phyloP scores from a whole-genome alignment of 805 yeast genomes.

The Pachysolen tannophilus region DNA sequence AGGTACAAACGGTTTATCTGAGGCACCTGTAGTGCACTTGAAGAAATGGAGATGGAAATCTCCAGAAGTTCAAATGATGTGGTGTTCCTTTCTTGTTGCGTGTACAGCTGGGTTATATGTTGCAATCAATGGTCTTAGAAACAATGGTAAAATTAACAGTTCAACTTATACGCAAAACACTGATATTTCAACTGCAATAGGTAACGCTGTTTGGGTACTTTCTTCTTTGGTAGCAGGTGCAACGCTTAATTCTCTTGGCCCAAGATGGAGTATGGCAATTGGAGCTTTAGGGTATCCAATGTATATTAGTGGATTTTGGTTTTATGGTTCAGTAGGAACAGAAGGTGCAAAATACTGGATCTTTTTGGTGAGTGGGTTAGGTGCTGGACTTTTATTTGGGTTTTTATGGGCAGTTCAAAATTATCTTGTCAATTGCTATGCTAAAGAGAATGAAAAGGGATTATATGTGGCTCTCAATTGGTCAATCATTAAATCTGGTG shows the following conservation, averaged over 20 bases:
- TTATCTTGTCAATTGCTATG: constrained; percentile 12
- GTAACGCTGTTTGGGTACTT: constrained; percentile 9
- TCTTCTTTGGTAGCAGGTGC: constrained; percentile 7
- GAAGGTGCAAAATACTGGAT: constrained; percentile 7
- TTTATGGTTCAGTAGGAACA: constrained; percentile 10
- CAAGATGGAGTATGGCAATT: constrained; percentile 8
- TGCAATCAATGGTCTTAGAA: constrained; percentile 7
- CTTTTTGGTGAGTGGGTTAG: constrained; percentile 12
- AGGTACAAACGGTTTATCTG: neutral
- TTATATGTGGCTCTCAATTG: constrained; percentile 12
- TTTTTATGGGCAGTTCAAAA: constrained; percentile 13
- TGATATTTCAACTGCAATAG: constrained; percentile 5
- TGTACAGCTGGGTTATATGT: constrained; percentile 9
- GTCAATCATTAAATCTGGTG: constrained; percentile 12
- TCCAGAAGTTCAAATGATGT: constrained; percentile 8
- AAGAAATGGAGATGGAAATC: constrained; percentile 10
- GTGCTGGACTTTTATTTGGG: constrained; percentile 11
- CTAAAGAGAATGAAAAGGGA: constrained; percentile 12
- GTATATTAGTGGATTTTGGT: constrained; percentile 14
- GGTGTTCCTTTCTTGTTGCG: constrained; percentile 7
- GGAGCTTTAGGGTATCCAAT: constrained; percentile 14
- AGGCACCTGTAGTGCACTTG: too few relatives aligned
- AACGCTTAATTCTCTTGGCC: constrained; percentile 6
- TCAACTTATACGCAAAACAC: constrained; percentile 1
- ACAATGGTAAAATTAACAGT: constrained; percentile 1